Percentiles rank a stretch among this genome's conserved stretches.
Evolutionary conservation across 805 yeast genomes (phyloP).

Genomic region (Candida pini): DNA sequence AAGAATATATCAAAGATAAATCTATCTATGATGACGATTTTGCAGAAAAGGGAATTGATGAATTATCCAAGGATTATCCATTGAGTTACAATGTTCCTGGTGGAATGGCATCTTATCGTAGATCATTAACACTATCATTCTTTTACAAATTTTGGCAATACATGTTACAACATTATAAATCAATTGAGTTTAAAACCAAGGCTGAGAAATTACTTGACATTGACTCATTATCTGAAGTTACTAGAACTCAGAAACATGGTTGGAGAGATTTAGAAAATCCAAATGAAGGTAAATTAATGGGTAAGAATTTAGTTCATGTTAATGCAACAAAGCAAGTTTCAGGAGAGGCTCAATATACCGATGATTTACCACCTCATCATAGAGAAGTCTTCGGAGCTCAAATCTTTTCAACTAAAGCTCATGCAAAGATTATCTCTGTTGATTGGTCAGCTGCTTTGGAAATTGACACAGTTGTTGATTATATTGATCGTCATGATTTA

Average conservation of each 20-base stretch:
- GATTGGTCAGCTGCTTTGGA: slow-evolving; percentile 33
- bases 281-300: slow-evolving; percentile 32
- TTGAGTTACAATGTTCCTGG: slow-evolving; percentile 42
- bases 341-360: slow-evolving; percentile 43
- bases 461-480: slow-evolving; percentile 37
- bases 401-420: slow-evolving; percentile 37
- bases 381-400: slow-evolving; percentile 39
- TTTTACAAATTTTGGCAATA: slow-evolving; percentile 39
- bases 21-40: slow-evolving; percentile 19
- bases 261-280: slow-evolving; percentile 34
- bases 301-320: slow-evolving; percentile 38
- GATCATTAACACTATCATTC: slow-evolving; percentile 39
- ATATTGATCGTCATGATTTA: slow-evolving; percentile 35
- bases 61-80: slow-evolving; percentile 30
- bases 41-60: slow-evolving; percentile 27
- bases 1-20: slow-evolving; percentile 18
- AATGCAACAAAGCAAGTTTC: slow-evolving; percentile 41
- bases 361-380: slow-evolving; percentile 38
- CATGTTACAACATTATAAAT: slow-evolving; percentile 17
- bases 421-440: slow-evolving; percentile 36
- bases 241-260: slow-evolving; percentile 33
- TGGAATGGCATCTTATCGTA: slow-evolving; percentile 42
- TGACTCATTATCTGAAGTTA: slow-evolving; percentile 30
- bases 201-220: slow-evolving; percentile 22
- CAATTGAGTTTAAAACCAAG: slow-evolving; percentile 1